Percentiles rank a stretch among this genome's conserved stretches.
Conservation (phyloP, 306 rosid genomes). For the Morella rubra region DNA sequence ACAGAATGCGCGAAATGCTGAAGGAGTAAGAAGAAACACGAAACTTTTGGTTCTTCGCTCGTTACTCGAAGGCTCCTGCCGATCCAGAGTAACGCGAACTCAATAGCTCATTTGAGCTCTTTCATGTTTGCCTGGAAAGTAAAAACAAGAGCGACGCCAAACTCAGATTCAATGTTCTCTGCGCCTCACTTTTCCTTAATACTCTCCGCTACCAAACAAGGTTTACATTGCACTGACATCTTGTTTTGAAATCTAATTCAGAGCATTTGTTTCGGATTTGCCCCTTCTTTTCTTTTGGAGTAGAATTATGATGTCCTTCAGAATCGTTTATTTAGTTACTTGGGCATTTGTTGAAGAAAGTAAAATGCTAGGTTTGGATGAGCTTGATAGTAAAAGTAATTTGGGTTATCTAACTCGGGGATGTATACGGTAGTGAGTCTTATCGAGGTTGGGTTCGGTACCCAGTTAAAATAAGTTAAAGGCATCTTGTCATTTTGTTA, state of each 20-base stretch:
- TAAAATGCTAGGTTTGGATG: neutral
- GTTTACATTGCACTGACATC: conserved; percentile 18
- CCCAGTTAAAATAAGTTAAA: neutral
- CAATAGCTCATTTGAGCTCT: neutral
- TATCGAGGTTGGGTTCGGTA: neutral
- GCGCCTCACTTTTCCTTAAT: conserved; percentile 3
- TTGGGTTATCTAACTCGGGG: conserved; percentile 19
- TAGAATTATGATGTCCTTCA: conserved; percentile 6
- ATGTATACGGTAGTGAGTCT: neutral
- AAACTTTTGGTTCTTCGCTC: conserved; percentile 10
- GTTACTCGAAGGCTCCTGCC: conserved; percentile 11
- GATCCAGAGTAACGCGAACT: conserved; percentile 3
- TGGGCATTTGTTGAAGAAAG: neutral
- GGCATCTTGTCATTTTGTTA: neutral
- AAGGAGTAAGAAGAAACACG: conserved; percentile 8
- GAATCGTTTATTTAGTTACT: neutral
- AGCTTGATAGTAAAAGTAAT: conserved; percentile 16
- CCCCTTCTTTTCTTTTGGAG: conserved; percentile 28
- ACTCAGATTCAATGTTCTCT: conserved; percentile 29
- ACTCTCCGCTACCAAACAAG: conserved; percentile 5
- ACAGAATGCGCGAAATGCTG: conserved; percentile 24
- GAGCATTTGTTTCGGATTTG: conserved; percentile 21
- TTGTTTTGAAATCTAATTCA: conserved; percentile 4
- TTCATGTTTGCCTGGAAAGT: neutral
- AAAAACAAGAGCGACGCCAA: neutral